Conservation (phyloP, 164 flowering plant genomes). For the Piper betle region DNA sequence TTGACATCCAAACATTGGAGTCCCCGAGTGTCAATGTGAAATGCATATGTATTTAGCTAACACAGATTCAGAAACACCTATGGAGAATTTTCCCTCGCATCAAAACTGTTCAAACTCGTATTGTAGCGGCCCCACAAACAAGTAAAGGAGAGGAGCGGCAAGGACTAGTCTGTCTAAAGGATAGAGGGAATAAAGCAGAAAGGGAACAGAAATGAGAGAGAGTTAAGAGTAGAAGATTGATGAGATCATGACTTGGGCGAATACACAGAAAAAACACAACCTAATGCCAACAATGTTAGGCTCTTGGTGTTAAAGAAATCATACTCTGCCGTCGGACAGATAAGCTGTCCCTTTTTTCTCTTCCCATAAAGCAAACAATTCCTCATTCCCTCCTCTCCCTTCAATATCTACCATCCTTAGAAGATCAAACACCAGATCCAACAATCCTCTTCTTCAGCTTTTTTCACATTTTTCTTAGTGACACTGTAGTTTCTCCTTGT, state of each 20-base stretch:
- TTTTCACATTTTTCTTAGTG: too few relatives aligned
- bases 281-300: conserved; percentile 12
- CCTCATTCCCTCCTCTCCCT: conserved; percentile 4
- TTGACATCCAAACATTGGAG: not conserved
- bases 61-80: not conserved
- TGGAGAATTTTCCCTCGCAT: not conserved
- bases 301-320: conserved; percentile 9
- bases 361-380: conserved; percentile 4
- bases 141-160: not conserved
- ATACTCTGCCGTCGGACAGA: conserved; percentile 30
- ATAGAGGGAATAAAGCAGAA: conserved; percentile 17
- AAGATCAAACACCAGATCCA: conserved; percentile 3
- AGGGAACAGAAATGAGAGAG: not conserved
- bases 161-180: not conserved
- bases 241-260: not conserved
- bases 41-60: not conserved
- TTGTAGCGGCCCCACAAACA: not conserved
- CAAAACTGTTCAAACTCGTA: not conserved
- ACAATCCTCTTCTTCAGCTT: not conserved
- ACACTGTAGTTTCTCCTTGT: too few relatives aligned
- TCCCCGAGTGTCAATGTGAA: not conserved
- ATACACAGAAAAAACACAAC: not conserved
- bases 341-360: conserved; percentile 43
- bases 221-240: not conserved
- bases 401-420: not conserved